phyloP scores from a whole-genome alignment of 192 early-diverging fungal species.

The Coemansia sp. region DNA sequence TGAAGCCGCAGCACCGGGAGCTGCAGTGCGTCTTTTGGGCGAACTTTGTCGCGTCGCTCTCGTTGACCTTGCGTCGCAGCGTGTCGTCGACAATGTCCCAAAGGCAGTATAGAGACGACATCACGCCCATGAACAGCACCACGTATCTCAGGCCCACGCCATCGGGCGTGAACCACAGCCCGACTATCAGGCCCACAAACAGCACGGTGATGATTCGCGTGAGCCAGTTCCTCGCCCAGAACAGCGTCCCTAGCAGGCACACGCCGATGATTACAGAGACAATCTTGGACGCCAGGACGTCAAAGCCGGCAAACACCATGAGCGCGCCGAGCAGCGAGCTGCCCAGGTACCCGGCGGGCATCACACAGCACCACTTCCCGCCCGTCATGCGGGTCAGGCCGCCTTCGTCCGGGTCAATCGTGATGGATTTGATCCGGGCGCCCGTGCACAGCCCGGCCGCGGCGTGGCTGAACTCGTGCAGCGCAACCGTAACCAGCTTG shows the following conservation, averaged over 20 bases:
- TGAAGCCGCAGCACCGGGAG: slow-evolving; percentile 78
- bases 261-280: slow-evolving; percentile 81
- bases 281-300: slow-evolving; percentile 78
- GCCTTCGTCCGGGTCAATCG: slow-evolving; percentile 89
- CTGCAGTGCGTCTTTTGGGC: slow-evolving; percentile 68
- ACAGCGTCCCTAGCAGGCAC: slow-evolving; percentile 72
- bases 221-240: slow-evolving; percentile 88
- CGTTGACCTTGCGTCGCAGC: slow-evolving; percentile 84
- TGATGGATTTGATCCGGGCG: slow-evolving; percentile 80
- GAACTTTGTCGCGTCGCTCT: slow-evolving; percentile 89
- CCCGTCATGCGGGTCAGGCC: slow-evolving; percentile 78
- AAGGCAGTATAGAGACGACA: slow-evolving; percentile 87
- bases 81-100: slow-evolving; percentile 97
- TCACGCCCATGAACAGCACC: slow-evolving; percentile 90
- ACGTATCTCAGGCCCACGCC: slow-evolving; percentile 79
- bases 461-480: slow-evolving; percentile 96
- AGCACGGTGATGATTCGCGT: slow-evolving; percentile 72
- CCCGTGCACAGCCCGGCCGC: slow-evolving; percentile 81
- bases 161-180: slow-evolving; percentile 77
- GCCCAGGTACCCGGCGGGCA: slow-evolving; percentile 90
- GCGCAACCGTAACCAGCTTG: slow-evolving; percentile 86
- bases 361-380: slow-evolving; percentile 73
- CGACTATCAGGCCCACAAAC: slow-evolving; percentile 74
- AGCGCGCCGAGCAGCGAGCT: slow-evolving; percentile 84
- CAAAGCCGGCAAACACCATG: slow-evolving; percentile 91